Evolutionary conservation across 140 eudicot genomes (phyloP).

Genomic region (Anethum foeniculum): DNA sequence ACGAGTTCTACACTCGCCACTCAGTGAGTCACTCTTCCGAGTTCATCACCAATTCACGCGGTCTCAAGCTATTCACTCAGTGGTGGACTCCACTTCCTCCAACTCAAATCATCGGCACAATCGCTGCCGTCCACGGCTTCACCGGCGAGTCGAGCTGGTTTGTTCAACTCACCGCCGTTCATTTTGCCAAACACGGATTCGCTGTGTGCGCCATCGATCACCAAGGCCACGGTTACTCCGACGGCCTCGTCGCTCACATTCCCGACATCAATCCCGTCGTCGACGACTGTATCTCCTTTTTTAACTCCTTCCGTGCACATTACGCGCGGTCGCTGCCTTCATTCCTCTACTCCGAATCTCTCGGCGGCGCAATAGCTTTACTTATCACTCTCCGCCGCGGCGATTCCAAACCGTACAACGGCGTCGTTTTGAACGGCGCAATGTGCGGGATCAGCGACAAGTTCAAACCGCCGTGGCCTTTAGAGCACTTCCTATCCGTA

Average conservation of each 20-base stretch:
- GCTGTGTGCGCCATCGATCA: constrained; percentile 91
- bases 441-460: constrained; percentile 95
- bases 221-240: constrained; percentile 95
- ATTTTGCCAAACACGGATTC: constrained; percentile 75
- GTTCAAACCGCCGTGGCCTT: constrained; percentile 97
- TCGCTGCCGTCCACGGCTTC: constrained; percentile 83
- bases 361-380: constrained; percentile 92
- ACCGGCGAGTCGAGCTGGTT: constrained; percentile 97
- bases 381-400: constrained; percentile 56
- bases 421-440: constrained; percentile 83
- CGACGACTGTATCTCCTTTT: constrained; percentile 68
- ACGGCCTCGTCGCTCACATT: constrained; percentile 55
- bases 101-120: constrained; percentile 32
- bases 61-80: constrained; percentile 87
- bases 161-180: constrained; percentile 73
- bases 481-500: constrained; percentile 58
- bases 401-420: constrained; percentile 46
- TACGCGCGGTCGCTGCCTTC: constrained; percentile 60
- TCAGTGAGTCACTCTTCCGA: constrained; percentile 53
- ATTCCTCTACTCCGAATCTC: constrained; percentile 81
- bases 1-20: constrained; percentile 70
- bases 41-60: constrained; percentile 53
- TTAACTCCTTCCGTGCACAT: constrained; percentile 43
- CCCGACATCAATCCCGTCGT: constrained; percentile 85
- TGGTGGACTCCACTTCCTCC: constrained; percentile 80